A percentile compares a stretch with the other conserved stretches of the same genome.
phyloP scores from a whole-genome alignment of 2,329 filamentous ascomycete genomes.

The Aspergillus sp. region DNA sequence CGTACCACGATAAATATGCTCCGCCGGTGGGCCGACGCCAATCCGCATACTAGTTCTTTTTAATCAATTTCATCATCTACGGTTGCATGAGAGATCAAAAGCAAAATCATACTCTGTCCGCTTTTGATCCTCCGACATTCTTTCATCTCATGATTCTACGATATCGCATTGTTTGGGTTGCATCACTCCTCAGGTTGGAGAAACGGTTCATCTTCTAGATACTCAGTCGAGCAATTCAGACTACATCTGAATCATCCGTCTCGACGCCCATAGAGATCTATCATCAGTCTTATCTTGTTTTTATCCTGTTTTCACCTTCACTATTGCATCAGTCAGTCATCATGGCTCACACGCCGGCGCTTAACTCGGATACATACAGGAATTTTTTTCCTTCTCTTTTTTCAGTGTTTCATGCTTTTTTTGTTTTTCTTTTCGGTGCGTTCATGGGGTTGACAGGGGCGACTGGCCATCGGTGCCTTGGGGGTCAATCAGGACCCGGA shows the following conservation, averaged over 20 bases:
- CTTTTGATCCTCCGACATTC: neutral
- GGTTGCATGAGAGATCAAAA: constrained; percentile 8
- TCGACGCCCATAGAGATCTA: constrained; percentile 9
- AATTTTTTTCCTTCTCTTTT: neutral
- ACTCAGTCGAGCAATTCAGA: constrained; percentile 6
- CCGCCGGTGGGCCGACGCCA: constrained; percentile 22
- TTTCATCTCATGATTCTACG: neutral
- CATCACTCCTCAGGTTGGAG: neutral
- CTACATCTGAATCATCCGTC: neutral
- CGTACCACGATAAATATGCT: neutral
- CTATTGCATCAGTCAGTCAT: neutral
- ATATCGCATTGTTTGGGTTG: constrained; percentile 5
- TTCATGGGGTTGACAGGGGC: neutral
- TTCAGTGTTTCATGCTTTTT: neutral
- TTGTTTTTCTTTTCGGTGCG: neutral
- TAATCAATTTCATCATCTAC: neutral
- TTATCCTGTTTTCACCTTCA: constrained; percentile 3
- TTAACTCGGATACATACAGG: neutral
- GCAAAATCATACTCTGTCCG: constrained; percentile 16
- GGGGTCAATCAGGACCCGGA: neutral
- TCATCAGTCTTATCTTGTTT: constrained; percentile 1
- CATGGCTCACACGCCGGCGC: constrained; percentile 1
- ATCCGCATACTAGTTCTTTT: constrained; percentile 17
- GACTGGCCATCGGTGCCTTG: neutral
- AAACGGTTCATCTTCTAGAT: constrained; percentile 2